A percentile compares a stretch with the other conserved stretches of the same genome.
Evolutionary conservation across 306 rosid species (phyloP).

Genomic region (Casuarina glauca): DNA sequence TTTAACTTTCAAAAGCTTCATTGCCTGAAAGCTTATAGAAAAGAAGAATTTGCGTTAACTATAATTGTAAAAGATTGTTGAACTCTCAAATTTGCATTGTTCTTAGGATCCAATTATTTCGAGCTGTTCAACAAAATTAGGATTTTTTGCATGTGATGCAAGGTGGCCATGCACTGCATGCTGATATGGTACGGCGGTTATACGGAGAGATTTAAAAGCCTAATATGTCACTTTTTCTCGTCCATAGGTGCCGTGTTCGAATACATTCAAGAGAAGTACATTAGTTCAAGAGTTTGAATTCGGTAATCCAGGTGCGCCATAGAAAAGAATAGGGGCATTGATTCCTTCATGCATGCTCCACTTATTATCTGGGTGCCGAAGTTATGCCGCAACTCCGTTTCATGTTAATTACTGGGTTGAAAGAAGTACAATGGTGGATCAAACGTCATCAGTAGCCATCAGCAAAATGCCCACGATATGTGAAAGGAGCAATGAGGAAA

Average conservation of each 20-base stretch:
- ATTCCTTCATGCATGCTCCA: too few species aligned
- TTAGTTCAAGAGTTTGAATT: too few species aligned
- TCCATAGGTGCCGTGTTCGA: neutral
- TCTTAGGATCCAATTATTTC: neutral
- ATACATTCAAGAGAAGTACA: too few species aligned
- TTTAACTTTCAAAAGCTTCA: neutral
- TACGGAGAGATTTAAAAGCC: constrained; percentile 32
- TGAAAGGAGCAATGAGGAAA: too few species aligned
- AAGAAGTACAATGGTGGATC: too few species aligned
- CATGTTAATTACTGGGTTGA: too few species aligned
- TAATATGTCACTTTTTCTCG: neutral
- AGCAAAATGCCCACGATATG: too few species aligned
- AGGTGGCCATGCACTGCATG: constrained; percentile 84
- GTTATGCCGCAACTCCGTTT: too few species aligned
- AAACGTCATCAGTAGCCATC: too few species aligned
- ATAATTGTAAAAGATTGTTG: neutral
- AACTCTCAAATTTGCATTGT: constrained; percentile 14
- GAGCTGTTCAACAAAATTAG: constrained; percentile 17
- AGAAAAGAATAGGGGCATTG: too few species aligned
- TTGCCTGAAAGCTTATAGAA: neutral
- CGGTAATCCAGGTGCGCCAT: too few species aligned
- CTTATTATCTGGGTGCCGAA: too few species aligned
- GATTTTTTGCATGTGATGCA: constrained; percentile 27
- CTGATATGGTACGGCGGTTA: constrained; percentile 56
- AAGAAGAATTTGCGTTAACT: neutral